Evolutionary conservation across 768 basidiomycete species (phyloP).

Genomic region (Tylopilus plumbeoviolaceoides): DNA sequence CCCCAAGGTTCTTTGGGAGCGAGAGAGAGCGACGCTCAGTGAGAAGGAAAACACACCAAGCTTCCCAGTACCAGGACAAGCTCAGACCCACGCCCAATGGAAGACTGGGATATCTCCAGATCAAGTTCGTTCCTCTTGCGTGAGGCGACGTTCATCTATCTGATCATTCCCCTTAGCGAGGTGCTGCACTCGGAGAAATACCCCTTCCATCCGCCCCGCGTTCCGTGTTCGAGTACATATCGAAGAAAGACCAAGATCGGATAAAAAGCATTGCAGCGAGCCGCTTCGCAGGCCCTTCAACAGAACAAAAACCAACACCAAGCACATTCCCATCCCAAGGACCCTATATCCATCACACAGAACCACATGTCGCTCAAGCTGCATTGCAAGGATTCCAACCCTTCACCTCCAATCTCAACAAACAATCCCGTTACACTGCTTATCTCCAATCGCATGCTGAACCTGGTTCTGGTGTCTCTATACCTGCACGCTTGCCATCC

Average conservation of each 20-base stretch:
- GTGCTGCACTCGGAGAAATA: constrained; percentile 77
- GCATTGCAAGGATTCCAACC: constrained; percentile 90
- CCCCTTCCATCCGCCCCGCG: constrained; percentile 63
- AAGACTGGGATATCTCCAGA: constrained; percentile 63
- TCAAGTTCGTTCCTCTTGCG: constrained; percentile 46
- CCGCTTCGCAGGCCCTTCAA: constrained; percentile 21
- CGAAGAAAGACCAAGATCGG: constrained; percentile 86
- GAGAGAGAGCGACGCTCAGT: constrained; percentile 33
- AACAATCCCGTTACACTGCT: constrained; percentile 80
- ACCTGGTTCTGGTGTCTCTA: constrained; percentile 38
- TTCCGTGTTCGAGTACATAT: constrained; percentile 93
- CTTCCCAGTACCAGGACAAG: constrained; percentile 20
- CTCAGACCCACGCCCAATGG: constrained; percentile 46
- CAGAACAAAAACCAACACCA: constrained; percentile 15
- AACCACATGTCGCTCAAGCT: constrained; percentile 78
- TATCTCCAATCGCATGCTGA: constrained; percentile 75
- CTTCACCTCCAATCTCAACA: constrained; percentile 67
- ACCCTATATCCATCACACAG: constrained; percentile 53
- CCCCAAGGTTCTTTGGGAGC: constrained; percentile 72
- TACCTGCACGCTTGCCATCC: constrained; percentile 48
- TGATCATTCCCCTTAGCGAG: constrained; percentile 56
- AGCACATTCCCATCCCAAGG: constrained; percentile 22
- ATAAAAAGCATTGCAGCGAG: constrained; percentile 55
- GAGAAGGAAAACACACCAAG: constrained; percentile 44
- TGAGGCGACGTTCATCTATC: background rate